Conservation (phyloP, 208 protist species). For the Wallacemonas sp. region DNA sequence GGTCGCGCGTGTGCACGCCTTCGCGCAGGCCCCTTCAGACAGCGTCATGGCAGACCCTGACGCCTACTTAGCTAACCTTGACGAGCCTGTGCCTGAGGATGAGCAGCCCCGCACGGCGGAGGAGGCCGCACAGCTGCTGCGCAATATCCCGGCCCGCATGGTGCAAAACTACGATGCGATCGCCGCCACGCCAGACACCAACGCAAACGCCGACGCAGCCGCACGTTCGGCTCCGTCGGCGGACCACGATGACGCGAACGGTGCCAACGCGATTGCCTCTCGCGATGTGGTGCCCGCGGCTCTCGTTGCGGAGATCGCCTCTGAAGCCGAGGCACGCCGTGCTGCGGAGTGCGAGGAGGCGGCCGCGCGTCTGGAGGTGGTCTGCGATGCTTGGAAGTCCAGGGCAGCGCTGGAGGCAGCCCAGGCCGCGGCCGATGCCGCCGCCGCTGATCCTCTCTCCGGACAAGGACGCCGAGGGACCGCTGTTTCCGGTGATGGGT, state of each 20-base stretch:
- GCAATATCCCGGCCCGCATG: neutral
- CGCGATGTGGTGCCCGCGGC: neutral
- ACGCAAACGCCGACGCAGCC: neutral
- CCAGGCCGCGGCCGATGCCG: too few relatives aligned
- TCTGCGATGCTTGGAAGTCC: too few relatives aligned
- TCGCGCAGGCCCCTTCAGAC: neutral
- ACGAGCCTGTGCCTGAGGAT: neutral
- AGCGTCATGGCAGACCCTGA: neutral
- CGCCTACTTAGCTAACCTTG: neutral
- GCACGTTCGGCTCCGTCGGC: neutral
- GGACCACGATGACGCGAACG: neutral
- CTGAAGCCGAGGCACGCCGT: neutral
- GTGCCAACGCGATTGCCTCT: too few relatives aligned
- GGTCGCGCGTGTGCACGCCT: slow-evolving; percentile 3
- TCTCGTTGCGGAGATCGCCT: slow-evolving; percentile 1
- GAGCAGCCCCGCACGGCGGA: neutral
- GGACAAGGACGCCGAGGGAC: neutral
- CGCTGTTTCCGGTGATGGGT: neutral
- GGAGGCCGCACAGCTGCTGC: slow-evolving; percentile 2
- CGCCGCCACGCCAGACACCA: neutral
- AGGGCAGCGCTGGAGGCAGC: too few relatives aligned
- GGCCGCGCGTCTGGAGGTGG: neutral
- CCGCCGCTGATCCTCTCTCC: too few relatives aligned
- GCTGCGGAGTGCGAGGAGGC: neutral
- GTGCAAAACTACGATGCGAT: slow-evolving; percentile 2